phyloP scores from a whole-genome alignment of 2,329 filamentous ascomycete genomes.

The Neurospora crassa region DNA sequence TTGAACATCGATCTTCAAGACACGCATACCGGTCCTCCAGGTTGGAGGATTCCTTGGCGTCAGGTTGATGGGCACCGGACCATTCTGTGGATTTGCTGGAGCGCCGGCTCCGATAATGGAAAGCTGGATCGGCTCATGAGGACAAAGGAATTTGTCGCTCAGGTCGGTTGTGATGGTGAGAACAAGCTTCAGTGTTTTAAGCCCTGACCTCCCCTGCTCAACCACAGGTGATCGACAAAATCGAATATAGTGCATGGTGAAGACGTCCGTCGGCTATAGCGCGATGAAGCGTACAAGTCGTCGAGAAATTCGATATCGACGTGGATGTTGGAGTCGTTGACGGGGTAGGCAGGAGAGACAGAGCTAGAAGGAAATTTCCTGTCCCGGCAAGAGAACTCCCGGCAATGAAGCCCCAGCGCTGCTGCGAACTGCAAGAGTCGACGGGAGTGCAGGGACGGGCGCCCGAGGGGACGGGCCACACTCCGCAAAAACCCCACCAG shows the following conservation, averaged over 20 bases:
- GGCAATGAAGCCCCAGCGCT: not conserved
- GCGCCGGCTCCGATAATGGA: slow-evolving; percentile 25
- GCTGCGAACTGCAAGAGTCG: not conserved
- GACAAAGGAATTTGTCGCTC: slow-evolving; percentile 44
- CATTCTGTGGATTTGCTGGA: slow-evolving; percentile 11
- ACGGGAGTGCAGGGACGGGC: not conserved
- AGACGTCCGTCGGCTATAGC: not conserved
- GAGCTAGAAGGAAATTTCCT: not conserved
- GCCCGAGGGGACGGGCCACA: not conserved
- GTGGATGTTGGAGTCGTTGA: not conserved
- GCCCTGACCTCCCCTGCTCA: slow-evolving; percentile 8
- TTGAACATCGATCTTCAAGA: slow-evolving; percentile 26
- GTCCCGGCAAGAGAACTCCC: not conserved
- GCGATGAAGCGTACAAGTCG: not conserved
- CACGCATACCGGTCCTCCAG: slow-evolving; percentile 26
- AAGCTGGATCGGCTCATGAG: slow-evolving; percentile 34
- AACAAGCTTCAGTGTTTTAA: slow-evolving; percentile 31
- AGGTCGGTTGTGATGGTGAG: slow-evolving; percentile 49
- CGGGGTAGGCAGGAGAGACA: not conserved
- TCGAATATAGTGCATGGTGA: slow-evolving; percentile 47
- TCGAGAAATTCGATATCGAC: not conserved
- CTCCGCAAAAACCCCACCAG: not conserved
- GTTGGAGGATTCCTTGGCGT: slow-evolving; percentile 5
- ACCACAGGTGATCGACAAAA: slow-evolving; percentile 39
- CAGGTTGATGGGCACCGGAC: slow-evolving; percentile 10